Conservation (phyloP, 345 rosid species). For the Streptanthus diversifolius region DNA sequence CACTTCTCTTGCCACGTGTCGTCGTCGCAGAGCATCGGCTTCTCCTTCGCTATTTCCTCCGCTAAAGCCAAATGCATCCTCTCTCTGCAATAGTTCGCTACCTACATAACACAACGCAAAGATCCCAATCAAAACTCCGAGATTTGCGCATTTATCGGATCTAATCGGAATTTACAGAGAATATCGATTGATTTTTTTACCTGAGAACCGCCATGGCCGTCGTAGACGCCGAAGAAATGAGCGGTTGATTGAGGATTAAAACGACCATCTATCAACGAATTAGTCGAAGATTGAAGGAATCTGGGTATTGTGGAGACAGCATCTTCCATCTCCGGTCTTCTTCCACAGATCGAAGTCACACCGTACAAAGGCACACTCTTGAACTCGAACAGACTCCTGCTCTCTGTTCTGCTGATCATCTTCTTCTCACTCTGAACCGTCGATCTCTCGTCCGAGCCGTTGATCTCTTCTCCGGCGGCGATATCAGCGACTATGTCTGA, state of each 20-base stretch:
- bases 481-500: constrained; percentile 38
- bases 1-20: constrained; percentile 61
- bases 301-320: constrained; percentile 51
- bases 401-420: constrained; percentile 39
- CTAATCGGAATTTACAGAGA: neutral
- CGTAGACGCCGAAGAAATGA: constrained; percentile 77
- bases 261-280: constrained; percentile 27
- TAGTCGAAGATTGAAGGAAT: constrained; percentile 42
- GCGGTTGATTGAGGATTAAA: constrained; percentile 32
- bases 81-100: constrained; percentile 60
- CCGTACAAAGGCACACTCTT: constrained; percentile 57
- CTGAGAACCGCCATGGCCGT: constrained; percentile 84
- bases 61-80: constrained; percentile 62
- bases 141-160: neutral
- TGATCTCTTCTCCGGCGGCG: constrained; percentile 21
- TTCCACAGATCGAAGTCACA: constrained; percentile 56
- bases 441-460: constrained; percentile 25
- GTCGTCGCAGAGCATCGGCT: constrained; percentile 35
- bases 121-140: neutral
- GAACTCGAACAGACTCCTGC: constrained; percentile 42
- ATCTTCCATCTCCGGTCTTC: constrained; percentile 87
- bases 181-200: constrained; percentile 31
- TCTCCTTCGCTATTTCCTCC: constrained; percentile 51
- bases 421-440: constrained; percentile 24
- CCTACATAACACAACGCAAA: constrained; percentile 36